Percentiles rank a stretch among this genome's conserved stretches.
These are phyloP conservation scores for Melocanna baccifera DNA, from an alignment of 176 grass and related monocot species.

Conservation along the genomic window DNA sequence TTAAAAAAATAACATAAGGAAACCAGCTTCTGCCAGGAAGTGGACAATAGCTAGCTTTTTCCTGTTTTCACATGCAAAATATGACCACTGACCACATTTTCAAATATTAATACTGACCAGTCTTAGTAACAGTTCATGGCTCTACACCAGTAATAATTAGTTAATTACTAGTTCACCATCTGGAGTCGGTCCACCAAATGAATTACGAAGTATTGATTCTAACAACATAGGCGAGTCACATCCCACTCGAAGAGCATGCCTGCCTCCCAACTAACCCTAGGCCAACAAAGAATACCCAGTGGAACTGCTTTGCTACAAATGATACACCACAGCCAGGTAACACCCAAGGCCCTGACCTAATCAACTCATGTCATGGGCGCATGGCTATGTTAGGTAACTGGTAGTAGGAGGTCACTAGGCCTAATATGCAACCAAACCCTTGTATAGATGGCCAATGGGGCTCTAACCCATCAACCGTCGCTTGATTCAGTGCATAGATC, in stretches of 20 bases:
- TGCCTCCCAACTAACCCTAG: slow-evolving; percentile 5
- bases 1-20: neutral
- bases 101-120: neutral
- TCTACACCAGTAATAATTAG: neutral
- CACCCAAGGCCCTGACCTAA: neutral
- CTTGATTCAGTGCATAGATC: too few relatives aligned
- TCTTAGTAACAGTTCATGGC: neutral
- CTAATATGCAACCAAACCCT: too few relatives aligned
- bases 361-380: neutral
- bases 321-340: neutral
- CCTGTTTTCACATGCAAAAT: neutral
- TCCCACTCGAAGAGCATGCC: too few relatives aligned
- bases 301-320: neutral
- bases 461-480: too few relatives aligned
- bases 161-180: neutral
- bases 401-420: neutral
- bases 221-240: neutral
- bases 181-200: neutral
- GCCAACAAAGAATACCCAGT: slow-evolving; percentile 10
- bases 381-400: neutral
- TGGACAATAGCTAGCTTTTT: neutral
- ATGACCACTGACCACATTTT: neutral
- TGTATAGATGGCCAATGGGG: too few relatives aligned
- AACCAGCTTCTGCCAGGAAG: neutral
- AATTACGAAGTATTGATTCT: neutral